These are phyloP conservation scores for Lachancea sp. DNA, from an alignment of 805 yeast species.

Conservation along the genomic window DNA sequence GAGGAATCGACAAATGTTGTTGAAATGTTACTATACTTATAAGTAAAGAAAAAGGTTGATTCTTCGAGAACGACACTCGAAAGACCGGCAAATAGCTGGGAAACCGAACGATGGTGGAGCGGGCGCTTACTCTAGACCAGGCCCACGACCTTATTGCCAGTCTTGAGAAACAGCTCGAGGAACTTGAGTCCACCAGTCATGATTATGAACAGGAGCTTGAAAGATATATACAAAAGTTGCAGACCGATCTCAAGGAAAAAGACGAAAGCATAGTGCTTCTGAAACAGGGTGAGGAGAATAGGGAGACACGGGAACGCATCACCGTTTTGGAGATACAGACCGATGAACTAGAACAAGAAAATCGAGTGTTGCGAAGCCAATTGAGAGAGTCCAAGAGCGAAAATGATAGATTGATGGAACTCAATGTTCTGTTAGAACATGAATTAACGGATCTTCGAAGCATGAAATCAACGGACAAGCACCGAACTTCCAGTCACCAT, in stretches of 20 bases:
- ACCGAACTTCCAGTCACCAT: no score
- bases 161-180: conserved; percentile 17
- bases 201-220: conserved; percentile 22
- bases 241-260: conserved; percentile 7
- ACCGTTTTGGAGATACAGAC: conserved; percentile 15
- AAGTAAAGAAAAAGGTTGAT: no score
- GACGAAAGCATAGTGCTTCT: not conserved
- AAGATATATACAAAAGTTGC: conserved; percentile 12
- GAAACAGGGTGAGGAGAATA: not conserved
- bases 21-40: no score
- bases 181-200: conserved; percentile 14
- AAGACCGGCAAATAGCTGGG: not conserved
- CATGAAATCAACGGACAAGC: no score
- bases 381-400: conserved; percentile 9
- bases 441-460: conserved; percentile 14
- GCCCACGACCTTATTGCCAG: conserved; percentile 12
- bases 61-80: no score
- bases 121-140: not conserved
- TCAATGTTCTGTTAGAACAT: conserved; percentile 18
- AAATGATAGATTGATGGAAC: conserved; percentile 16
- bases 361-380: conserved; percentile 9
- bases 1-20: no score
- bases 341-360: conserved; percentile 19
- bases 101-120: not conserved
- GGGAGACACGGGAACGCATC: conserved; percentile 2